These are phyloP conservation scores for Colletotrichum cordylinicola DNA, from an alignment of 2,329 filamentous ascomycete genomes.

Conservation along the genomic window DNA sequence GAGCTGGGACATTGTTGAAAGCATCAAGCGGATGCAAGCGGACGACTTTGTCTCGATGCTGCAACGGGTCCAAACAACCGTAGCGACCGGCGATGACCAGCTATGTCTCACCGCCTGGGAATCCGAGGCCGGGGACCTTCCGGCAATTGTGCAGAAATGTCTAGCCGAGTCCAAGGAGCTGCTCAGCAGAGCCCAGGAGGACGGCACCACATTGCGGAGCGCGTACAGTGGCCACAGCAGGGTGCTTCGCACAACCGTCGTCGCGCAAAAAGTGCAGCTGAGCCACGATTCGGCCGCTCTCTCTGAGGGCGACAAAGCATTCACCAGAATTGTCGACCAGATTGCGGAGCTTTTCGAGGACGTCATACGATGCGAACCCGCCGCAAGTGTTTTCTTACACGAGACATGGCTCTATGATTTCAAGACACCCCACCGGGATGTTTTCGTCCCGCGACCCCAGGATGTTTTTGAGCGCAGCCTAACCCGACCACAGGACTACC, in stretches of 20 bases:
- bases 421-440: slow-evolving; percentile 71
- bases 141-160: slow-evolving; percentile 42
- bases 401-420: slow-evolving; percentile 81
- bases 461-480: slow-evolving; percentile 75
- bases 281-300: slow-evolving; percentile 76
- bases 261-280: slow-evolving; percentile 82
- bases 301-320: slow-evolving; percentile 73
- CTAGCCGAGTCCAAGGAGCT: slow-evolving; percentile 54
- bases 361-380: slow-evolving; percentile 38
- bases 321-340: slow-evolving; percentile 68
- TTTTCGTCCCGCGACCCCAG: slow-evolving; percentile 77
- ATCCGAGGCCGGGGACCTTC: slow-evolving; percentile 35
- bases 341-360: slow-evolving; percentile 55
- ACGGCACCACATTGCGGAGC: slow-evolving; percentile 66
- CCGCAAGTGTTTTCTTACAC: slow-evolving; percentile 62
- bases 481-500: slow-evolving; percentile 76
- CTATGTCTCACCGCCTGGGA: slow-evolving; percentile 41
- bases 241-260: slow-evolving; percentile 76
- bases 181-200: slow-evolving; percentile 46
- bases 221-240: slow-evolving; percentile 76
- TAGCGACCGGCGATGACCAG: slow-evolving; percentile 39
- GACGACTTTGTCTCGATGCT: slow-evolving; percentile 50
- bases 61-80: slow-evolving; percentile 42
- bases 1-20: slow-evolving; percentile 58
- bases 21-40: slow-evolving; percentile 66